Evolutionary conservation across 2,329 filamentous ascomycete genomes (phyloP), one percentile per base, ranked within the genome.

Genomic region (Dactylellina sp.): DNA sequence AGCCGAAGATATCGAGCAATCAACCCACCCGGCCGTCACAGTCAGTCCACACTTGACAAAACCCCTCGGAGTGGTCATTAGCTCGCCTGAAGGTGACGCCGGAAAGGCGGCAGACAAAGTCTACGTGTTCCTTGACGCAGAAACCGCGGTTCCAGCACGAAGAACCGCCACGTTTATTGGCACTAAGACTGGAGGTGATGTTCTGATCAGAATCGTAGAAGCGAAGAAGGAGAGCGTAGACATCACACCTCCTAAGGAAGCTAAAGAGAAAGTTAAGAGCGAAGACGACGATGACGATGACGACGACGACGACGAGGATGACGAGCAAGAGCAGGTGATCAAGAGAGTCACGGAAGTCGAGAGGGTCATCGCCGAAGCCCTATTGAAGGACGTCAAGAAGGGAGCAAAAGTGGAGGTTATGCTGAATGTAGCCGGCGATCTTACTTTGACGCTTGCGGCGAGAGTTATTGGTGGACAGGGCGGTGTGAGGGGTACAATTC

Each of bases 1-100:
- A 79, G 86, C 88, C 78, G 89, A 92, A 77, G 94, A 98, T 80
- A 96, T 99, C 78, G 91, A 96, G 81, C 93, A 97, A 85, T 96
- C 92, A 76, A 96, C 93, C 52, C 94, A 99, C 85, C 90, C 95
- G 59, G 92, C 93, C 80, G 93, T 99, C 76, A 97, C 94, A 35
- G 94, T 93, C 14, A 93, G 96, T 59, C 92, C 93, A 79, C 95
- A 99, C 84, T 89, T 96, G 76, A 86, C 88, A 78, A 91, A 93
- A 80, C 91, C 94, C 75, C 91, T 99, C 76, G 95, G 95, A 81
- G 90, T 98, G 60, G 86, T 96, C 76, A 87, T 89, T 78, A 83
- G 87, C 68, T 84, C 84, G 12, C 85, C 84, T 42, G 84, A 89
- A 53, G 85, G 85, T 53, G 60, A 64, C 25, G 60, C 47, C 20